These are phyloP conservation scores for Geranium rotundifolium DNA, from an alignment of 345 rosid genomes.

Conservation along the genomic window DNA sequence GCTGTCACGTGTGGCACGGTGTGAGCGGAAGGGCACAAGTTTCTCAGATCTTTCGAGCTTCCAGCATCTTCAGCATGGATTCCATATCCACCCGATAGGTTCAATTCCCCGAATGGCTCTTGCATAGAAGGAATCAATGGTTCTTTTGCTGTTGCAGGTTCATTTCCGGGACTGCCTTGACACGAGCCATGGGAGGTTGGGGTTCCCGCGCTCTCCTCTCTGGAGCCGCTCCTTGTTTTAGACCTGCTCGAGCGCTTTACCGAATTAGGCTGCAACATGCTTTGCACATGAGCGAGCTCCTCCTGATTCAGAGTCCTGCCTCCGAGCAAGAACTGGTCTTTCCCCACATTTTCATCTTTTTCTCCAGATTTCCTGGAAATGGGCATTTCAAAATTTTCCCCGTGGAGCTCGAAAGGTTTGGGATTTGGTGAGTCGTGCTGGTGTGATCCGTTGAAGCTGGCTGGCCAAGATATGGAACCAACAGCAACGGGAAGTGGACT, in stretches of 20 bases:
- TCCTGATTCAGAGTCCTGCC: conserved; percentile 18
- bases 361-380: conserved; percentile 18
- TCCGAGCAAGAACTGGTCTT: conserved; percentile 13
- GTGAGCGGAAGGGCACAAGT: conserved; percentile 42
- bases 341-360: conserved; percentile 24
- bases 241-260: conserved; percentile 18
- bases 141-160: conserved; percentile 34
- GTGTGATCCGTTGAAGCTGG: conserved; percentile 41
- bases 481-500: conserved; percentile 48
- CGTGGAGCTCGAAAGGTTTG: conserved; percentile 22
- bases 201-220: conserved; percentile 64
- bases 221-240: conserved; percentile 35
- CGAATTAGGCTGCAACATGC: conserved; percentile 25
- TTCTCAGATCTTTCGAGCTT: conserved; percentile 74
- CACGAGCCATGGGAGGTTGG: conserved; percentile 76
- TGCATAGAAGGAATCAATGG: conserved; percentile 19
- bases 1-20: conserved; percentile 18
- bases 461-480: conserved; percentile 61
- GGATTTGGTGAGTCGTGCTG: conserved; percentile 34
- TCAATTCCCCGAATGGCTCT: conserved; percentile 16
- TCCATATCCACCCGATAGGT: conserved; percentile 31
- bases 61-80: conserved; percentile 69
- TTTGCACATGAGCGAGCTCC: conserved; percentile 28
- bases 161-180: conserved; percentile 48
- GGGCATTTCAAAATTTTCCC: conserved; percentile 21